Conservation (phyloP, 106 monocot species). For the Hemerocallis citrina region DNA sequence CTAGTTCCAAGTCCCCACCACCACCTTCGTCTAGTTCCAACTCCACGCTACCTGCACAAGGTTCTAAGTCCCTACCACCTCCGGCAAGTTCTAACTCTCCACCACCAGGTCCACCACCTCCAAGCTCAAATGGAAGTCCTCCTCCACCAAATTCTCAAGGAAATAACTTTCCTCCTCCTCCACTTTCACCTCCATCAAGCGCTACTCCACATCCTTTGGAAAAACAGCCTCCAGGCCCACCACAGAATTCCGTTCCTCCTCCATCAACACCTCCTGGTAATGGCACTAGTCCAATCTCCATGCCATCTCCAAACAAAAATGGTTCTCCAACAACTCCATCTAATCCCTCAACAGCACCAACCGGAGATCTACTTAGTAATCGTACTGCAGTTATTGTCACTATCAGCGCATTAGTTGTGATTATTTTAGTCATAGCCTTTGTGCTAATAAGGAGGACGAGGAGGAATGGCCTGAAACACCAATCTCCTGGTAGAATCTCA, state of each 20-base stretch:
- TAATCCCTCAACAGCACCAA: slow-evolving; percentile 3
- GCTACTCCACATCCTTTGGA: slow-evolving; percentile 12
- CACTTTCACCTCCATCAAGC: background rate
- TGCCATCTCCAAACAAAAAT: background rate
- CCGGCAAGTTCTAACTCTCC: background rate
- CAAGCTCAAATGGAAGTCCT: background rate
- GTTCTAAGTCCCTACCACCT: background rate
- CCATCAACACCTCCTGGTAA: background rate
- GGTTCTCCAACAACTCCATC: background rate
- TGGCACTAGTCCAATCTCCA: background rate
- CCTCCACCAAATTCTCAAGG: slow-evolving; percentile 4
- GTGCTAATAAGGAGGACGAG: slow-evolving; percentile 22
- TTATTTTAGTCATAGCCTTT: slow-evolving; percentile 24
- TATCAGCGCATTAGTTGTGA: no score
- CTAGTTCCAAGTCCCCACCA: background rate
- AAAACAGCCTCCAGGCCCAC: background rate
- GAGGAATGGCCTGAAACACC: slow-evolving; percentile 18
- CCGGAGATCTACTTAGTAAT: background rate
- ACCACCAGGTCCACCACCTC: background rate
- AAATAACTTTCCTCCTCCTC: background rate
- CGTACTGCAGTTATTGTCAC: slow-evolving; percentile 10
- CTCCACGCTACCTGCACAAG: slow-evolving; percentile 5
- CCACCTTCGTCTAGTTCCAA: background rate
- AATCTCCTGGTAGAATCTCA: slow-evolving; percentile 21
- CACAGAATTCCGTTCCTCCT: background rate